phyloP scores from a whole-genome alignment of 352 stramenopile genomes.

The Phytophthora kernoviae region DNA sequence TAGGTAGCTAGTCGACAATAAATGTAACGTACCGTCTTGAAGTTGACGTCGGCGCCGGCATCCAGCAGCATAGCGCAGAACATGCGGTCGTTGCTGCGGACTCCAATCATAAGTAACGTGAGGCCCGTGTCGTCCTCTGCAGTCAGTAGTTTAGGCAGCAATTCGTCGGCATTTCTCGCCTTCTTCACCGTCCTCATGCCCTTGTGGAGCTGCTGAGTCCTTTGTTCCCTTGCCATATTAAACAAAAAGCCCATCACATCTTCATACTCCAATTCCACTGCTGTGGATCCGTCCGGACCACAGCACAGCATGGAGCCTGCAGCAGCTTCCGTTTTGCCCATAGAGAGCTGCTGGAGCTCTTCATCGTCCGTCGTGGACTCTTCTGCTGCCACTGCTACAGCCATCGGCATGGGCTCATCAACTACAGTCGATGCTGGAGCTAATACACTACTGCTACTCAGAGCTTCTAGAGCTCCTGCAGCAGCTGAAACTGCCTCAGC shows the following conservation, averaged over 20 bases:
- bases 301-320: conserved; percentile 10
- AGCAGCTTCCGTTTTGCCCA: conserved; percentile 50
- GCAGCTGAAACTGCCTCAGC: conserved; percentile 17
- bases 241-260: conserved; percentile 67
- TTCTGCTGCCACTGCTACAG: conserved; percentile 46
- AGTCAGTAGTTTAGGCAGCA: conserved; percentile 55
- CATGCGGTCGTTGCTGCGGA: conserved; percentile 61
- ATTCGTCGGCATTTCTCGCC: conserved; percentile 45
- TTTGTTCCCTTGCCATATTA: conserved; percentile 58
- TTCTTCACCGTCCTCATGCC: conserved; percentile 64
- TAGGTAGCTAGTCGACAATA: not conserved
- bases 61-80: conserved; percentile 70
- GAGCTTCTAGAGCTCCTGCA: conserved; percentile 30
- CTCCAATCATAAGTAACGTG: conserved; percentile 83
- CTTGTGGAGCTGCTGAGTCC: conserved; percentile 55
- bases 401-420: conserved; percentile 42
- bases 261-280: conserved; percentile 63
- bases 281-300: conserved; percentile 27
- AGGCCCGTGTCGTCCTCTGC: conserved; percentile 83
- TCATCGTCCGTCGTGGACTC: conserved; percentile 83
- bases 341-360: conserved; percentile 70
- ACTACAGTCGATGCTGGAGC: not conserved
- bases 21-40: conserved; percentile 63
- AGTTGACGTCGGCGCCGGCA: conserved; percentile 81
- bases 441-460: conserved; percentile 26